Conservation (phyloP, 345 rosid species). For the Triadica sebifera region DNA sequence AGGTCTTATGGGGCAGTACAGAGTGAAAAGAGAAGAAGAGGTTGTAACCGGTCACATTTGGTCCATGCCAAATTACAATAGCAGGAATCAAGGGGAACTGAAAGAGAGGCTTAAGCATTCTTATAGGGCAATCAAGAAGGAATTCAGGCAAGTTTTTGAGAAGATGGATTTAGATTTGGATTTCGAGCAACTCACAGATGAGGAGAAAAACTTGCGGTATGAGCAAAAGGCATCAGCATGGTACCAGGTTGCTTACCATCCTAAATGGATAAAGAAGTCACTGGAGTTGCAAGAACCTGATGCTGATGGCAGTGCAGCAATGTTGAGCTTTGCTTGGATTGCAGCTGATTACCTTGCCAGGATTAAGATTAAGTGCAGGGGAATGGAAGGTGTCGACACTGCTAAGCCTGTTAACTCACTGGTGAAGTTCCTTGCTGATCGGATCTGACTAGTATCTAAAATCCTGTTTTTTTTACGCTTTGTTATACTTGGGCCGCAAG, state of each 20-base stretch:
- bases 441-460: constrained; percentile 30
- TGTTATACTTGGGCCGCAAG: constrained; percentile 8
- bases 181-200: constrained; percentile 51
- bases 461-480: neutral
- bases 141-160: constrained; percentile 65
- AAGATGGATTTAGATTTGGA: constrained; percentile 41
- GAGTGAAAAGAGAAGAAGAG: constrained; percentile 86
- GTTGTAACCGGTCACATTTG: constrained; percentile 88
- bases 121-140: constrained; percentile 66
- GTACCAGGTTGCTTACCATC: constrained; percentile 86
- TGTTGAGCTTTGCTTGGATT: constrained; percentile 90
- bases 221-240: constrained; percentile 91
- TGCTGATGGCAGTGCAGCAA: constrained; percentile 29
- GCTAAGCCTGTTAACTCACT: constrained; percentile 63
- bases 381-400: constrained; percentile 34
- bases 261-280: constrained; percentile 61
- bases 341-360: constrained; percentile 86
- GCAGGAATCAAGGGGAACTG: constrained; percentile 72
- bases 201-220: constrained; percentile 47
- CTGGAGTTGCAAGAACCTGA: constrained; percentile 45
- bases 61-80: constrained; percentile 75
- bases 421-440: constrained; percentile 56
- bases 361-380: constrained; percentile 50
- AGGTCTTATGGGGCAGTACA: constrained; percentile 73
- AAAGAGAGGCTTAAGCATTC: constrained; percentile 75